phyloP scores from a whole-genome alignment of 2,329 filamentous ascomycete species.

The Golovinomyces cichoracearum region DNA sequence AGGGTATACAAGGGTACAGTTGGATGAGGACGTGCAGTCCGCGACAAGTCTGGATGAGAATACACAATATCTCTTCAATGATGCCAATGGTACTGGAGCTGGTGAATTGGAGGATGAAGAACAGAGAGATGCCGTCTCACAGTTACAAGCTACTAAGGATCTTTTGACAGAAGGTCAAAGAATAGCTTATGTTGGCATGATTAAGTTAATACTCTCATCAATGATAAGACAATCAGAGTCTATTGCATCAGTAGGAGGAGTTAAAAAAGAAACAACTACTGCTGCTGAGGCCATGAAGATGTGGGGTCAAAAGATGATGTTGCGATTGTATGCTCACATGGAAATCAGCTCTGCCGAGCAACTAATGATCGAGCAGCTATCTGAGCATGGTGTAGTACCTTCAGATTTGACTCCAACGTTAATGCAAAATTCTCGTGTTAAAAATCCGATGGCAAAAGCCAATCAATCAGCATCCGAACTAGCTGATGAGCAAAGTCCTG shows the following conservation, averaged over 20 bases:
- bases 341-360: conserved; percentile 79
- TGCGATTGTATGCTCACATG: conserved; percentile 84
- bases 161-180: conserved; percentile 84
- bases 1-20: conserved; percentile 80
- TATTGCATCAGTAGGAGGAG: conserved; percentile 37
- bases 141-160: conserved; percentile 89
- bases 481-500: conserved; percentile 5
- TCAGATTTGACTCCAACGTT: conserved; percentile 60
- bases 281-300: conserved; percentile 61
- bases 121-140: conserved; percentile 57
- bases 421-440: conserved; percentile 77
- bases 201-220: conserved; percentile 50
- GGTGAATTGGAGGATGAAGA: conserved; percentile 46
- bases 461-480: conserved; percentile 10
- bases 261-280: conserved; percentile 49
- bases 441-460: conserved; percentile 57
- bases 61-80: conserved; percentile 82
- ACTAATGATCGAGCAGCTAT: conserved; percentile 94
- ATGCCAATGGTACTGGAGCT: conserved; percentile 31
- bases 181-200: conserved; percentile 84
- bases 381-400: conserved; percentile 71
- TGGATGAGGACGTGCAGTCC: conserved; percentile 84
- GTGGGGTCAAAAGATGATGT: conserved; percentile 98
- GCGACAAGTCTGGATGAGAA: conserved; percentile 94
- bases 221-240: conserved; percentile 46